Evolutionary conservation across 108 stramenopile species (phyloP).

Genomic region (Fragilaria radians): DNA sequence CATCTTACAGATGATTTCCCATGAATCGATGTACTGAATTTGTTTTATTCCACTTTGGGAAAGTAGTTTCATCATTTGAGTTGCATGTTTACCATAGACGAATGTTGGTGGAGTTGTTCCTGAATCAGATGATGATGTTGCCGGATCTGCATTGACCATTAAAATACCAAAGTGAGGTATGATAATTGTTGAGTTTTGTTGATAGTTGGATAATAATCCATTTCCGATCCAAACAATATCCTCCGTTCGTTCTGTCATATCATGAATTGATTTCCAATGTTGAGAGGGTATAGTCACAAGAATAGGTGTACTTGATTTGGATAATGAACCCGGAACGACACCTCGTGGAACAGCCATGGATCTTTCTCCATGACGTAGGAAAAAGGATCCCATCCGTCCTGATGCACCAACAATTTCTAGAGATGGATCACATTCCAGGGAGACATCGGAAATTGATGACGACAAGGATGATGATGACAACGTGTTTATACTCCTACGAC

Average conservation of each 20-base stretch:
- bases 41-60: constrained; percentile 23
- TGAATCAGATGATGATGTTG: too few relatives aligned
- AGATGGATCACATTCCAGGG: background rate
- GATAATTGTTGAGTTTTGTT: constrained; percentile 17
- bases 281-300: constrained; percentile 45
- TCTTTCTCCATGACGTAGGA: background rate
- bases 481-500: too few relatives aligned
- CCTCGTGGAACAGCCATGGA: constrained; percentile 41
- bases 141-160: constrained; percentile 4
- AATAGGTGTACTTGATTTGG: constrained; percentile 30
- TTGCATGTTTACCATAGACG: constrained; percentile 55
- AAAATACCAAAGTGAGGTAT: constrained; percentile 44
- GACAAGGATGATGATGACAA: background rate
- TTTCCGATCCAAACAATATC: constrained; percentile 67
- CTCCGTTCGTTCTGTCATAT: constrained; percentile 35
- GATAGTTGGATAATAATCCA: constrained; percentile 31
- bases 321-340: constrained; percentile 42
- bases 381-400: constrained; percentile 29
- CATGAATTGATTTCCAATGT: constrained; percentile 33
- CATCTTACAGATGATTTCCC: background rate
- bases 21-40: background rate
- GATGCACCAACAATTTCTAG: constrained; percentile 4
- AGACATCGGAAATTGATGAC: background rate
- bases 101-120: constrained; percentile 41
- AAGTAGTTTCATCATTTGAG: constrained; percentile 20